phyloP scores from a whole-genome alignment of 2,329 filamentous ascomycete genomes.

The Calonectria pauciramosa region DNA sequence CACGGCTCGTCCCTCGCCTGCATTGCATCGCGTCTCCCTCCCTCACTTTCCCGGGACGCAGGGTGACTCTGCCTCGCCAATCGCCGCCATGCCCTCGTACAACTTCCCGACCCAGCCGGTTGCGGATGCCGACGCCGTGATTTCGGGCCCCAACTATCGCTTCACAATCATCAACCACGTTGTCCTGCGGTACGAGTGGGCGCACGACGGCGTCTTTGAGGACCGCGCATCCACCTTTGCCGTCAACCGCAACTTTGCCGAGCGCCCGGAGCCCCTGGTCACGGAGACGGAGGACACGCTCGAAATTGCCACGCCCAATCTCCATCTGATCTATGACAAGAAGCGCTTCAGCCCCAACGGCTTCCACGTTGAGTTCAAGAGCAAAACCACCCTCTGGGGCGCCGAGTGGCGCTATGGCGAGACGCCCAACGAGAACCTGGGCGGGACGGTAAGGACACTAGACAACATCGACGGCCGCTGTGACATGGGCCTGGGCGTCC shows the following conservation, averaged over 20 bases:
- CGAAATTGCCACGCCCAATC: slow-evolving; percentile 68
- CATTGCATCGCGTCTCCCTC: not conserved
- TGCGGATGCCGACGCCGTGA: slow-evolving; percentile 34
- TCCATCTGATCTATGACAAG: slow-evolving; percentile 72
- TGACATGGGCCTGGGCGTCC: slow-evolving; percentile 63
- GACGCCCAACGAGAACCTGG: slow-evolving; percentile 51
- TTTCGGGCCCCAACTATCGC: slow-evolving; percentile 59
- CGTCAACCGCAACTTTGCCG: slow-evolving; percentile 61
- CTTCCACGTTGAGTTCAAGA: slow-evolving; percentile 59
- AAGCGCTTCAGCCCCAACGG: slow-evolving; percentile 66
- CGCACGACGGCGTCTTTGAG: slow-evolving; percentile 70
- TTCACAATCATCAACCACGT: slow-evolving; percentile 71
- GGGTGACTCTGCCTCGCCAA: not conserved
- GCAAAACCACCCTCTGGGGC: slow-evolving; percentile 57
- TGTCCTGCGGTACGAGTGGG: slow-evolving; percentile 73
- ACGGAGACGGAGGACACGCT: slow-evolving; percentile 61
- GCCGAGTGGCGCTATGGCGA: slow-evolving; percentile 62
- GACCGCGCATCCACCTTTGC: slow-evolving; percentile 74
- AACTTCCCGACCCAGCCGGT: slow-evolving; percentile 17
- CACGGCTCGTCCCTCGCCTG: not conserved
- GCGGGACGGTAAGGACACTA: slow-evolving; percentile 67
- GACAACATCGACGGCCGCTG: slow-evolving; percentile 66
- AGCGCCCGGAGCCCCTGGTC: slow-evolving; percentile 59
- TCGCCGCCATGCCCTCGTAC: slow-evolving; percentile 1
- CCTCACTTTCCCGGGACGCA: not conserved